A percentile compares a stretch with the other conserved stretches of the same genome.
Conservation (phyloP, 805 yeast species). For the Danielia oregonensis region DNA sequence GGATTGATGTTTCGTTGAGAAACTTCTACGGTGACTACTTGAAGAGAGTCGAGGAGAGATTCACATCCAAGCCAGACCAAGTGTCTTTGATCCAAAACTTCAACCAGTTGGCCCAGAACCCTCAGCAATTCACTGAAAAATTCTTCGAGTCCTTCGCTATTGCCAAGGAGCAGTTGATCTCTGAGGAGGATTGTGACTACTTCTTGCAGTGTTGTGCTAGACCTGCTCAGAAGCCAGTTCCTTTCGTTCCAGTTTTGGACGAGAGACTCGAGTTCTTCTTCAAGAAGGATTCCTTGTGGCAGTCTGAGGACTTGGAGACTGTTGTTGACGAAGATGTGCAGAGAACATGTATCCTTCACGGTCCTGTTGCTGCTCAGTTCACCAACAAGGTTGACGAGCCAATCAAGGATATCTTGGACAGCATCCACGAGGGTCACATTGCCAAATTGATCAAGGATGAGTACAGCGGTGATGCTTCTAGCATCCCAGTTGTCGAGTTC, state of each 20-base stretch:
- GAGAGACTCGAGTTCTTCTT: constrained; percentile 93
- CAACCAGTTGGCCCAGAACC: constrained; percentile 57
- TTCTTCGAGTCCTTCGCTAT: constrained; percentile 69
- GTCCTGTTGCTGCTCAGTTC: constrained; percentile 97
- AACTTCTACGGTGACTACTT: constrained; percentile 82
- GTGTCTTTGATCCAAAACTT: constrained; percentile 73
- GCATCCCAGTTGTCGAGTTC: constrained; percentile 85
- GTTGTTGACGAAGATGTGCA: constrained; percentile 95
- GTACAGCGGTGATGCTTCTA: constrained; percentile 65
- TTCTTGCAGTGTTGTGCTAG: constrained; percentile 79
- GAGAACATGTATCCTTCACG: constrained; percentile 98
- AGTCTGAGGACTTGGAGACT: constrained; percentile 93
- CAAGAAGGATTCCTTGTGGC: constrained; percentile 99
- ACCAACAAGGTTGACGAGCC: constrained; percentile 89
- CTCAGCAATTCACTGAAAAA: constrained; percentile 54
- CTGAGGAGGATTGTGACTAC: constrained; percentile 93
- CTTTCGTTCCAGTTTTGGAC: constrained; percentile 93
- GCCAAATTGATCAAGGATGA: constrained; percentile 59
- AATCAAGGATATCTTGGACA: constrained; percentile 82
- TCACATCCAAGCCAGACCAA: constrained; percentile 51
- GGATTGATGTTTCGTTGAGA: constrained; percentile 87
- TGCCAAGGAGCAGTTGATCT: constrained; percentile 77
- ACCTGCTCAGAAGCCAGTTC: constrained; percentile 94
- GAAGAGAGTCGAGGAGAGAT: constrained; percentile 96
- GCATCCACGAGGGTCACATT: constrained; percentile 88